phyloP scores from a whole-genome alignment of 2,329 filamentous ascomycete species.

The Talaromyces atroroseus region DNA sequence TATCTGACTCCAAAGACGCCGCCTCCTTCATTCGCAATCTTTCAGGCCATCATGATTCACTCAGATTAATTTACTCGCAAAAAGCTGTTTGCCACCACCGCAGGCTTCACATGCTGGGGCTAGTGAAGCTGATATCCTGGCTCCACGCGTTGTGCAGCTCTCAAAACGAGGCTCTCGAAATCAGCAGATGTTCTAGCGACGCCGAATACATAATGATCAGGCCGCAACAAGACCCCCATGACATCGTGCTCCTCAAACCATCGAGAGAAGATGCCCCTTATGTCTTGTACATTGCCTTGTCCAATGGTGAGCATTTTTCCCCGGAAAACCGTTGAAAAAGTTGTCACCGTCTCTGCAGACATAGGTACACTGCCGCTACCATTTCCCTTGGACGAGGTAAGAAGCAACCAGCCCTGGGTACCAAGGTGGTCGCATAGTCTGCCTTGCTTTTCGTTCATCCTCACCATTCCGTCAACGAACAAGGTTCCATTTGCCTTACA shows the following conservation, averaged over 20 bases:
- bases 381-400: background rate
- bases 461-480: background rate
- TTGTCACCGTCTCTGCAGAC: background rate
- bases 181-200: background rate
- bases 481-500: background rate
- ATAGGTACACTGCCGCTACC: background rate
- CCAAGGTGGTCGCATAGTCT: slow-evolving; percentile 2
- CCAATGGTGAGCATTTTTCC: background rate
- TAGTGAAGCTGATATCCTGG: too few relatives aligned
- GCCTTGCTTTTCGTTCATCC: background rate
- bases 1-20: too few relatives aligned
- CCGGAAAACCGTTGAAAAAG: background rate
- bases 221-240: background rate
- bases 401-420: background rate
- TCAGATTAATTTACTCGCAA: too few relatives aligned
- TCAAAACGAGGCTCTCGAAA: background rate
- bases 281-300: background rate
- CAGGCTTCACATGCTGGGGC: too few relatives aligned
- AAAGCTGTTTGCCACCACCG: too few relatives aligned
- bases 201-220: slow-evolving; percentile 3
- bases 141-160: too few relatives aligned
- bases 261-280: background rate
- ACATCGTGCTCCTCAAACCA: slow-evolving; percentile 1
- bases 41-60: too few relatives aligned
- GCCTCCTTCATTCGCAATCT: too few relatives aligned